phyloP scores from a whole-genome alignment of 2,329 filamentous ascomycete genomes.

The Zymoseptoria crescenta region DNA sequence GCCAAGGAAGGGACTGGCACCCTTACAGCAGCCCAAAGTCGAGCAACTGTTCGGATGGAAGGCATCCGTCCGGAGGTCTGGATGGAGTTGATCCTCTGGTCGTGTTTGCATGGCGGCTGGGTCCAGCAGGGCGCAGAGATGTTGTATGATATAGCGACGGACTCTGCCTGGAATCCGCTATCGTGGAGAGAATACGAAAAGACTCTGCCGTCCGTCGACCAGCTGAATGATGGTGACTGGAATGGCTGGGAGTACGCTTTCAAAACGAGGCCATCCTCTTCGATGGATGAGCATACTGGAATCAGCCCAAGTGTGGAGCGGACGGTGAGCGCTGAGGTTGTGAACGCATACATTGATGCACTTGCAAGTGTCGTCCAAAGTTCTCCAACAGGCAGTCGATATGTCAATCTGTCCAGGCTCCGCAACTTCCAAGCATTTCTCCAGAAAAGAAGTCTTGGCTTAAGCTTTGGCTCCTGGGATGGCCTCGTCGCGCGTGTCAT shows the following conservation, averaged over 20 bases:
- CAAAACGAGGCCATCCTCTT: constrained; percentile 18
- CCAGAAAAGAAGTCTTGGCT: constrained; percentile 24
- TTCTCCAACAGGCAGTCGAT: too few species aligned
- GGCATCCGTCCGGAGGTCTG: constrained; percentile 40
- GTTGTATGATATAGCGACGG: constrained; percentile 25
- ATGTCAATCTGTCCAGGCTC: constrained; percentile 27
- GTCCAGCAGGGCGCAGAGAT: constrained; percentile 36
- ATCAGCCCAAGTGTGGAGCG: constrained; percentile 26
- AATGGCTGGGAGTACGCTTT: constrained; percentile 24
- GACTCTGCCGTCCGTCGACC: constrained; percentile 11
- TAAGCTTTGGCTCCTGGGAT: constrained; percentile 39
- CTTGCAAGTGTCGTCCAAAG: constrained; percentile 39
- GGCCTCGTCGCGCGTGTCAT: constrained; percentile 43
- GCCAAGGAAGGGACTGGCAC: constrained; percentile 28
- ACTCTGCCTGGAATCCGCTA: constrained; percentile 24
- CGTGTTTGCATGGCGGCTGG: constrained; percentile 44
- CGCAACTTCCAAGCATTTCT: constrained; percentile 17
- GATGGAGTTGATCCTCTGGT: constrained; percentile 47
- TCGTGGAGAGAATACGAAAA: constrained; percentile 38
- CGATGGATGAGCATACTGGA: constrained; percentile 11
- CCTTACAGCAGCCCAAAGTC: constrained; percentile 35
- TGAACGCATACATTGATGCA: constrained; percentile 48
- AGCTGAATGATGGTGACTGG: constrained; percentile 24
- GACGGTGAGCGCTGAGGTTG: constrained; percentile 52
- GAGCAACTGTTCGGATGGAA: constrained; percentile 28